Base-by-base conservation (phyloP, 495 filamentous ascomycete species). In the Sabuloglossum arenarium region DNA sequence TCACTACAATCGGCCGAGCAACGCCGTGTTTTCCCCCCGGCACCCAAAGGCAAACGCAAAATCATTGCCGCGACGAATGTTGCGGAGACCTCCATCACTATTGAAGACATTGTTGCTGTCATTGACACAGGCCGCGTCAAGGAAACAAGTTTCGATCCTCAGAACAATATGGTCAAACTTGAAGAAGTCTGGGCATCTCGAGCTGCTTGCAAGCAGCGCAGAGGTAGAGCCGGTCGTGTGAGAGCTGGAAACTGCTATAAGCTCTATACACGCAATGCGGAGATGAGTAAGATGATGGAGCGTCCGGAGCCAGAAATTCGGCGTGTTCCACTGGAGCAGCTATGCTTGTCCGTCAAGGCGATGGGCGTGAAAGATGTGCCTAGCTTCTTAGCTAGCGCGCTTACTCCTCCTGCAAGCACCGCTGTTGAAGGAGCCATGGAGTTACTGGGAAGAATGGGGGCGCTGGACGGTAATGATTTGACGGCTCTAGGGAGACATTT, bases 1-100 rank as follows among this genome's bases (percentile, higher is more conserved):
- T 94, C 90, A 8, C 77, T 98, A 14, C 80, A 86, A 55, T 85
- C 90, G 21, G 73, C 74, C 16, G 89, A 97, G 56, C 91, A 98
- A 65, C 79, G 81, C 19, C 79, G 79, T 46, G 91, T 98, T 4
- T 98, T 98, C 65, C 74, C 77, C 16, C 74, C 70, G 27, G 71
- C 91, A 0, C 88, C 91, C 0, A 66, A 66, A 23, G 88, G 87
- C 0, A 87, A 84, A 67, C 73, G 91, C 24, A 98, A 98, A 69
- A 80, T 98, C 39, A 82, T 98, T 24, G 85, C 86, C 11, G 84
- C 91, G 0, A 98, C 91, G 16, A 98, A 98, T 61, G 90, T 98
- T 16, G 91, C 91, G 1, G 91, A 98, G 65, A 98, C 91, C 0
- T 97, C 91, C 10, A 97, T 98, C 63, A 98, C 91, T 0, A 98